Evolutionary conservation across 164 flowering plant species (phyloP), one percentile per base, ranked within the genome.

Genomic region (Piper longum): DNA sequence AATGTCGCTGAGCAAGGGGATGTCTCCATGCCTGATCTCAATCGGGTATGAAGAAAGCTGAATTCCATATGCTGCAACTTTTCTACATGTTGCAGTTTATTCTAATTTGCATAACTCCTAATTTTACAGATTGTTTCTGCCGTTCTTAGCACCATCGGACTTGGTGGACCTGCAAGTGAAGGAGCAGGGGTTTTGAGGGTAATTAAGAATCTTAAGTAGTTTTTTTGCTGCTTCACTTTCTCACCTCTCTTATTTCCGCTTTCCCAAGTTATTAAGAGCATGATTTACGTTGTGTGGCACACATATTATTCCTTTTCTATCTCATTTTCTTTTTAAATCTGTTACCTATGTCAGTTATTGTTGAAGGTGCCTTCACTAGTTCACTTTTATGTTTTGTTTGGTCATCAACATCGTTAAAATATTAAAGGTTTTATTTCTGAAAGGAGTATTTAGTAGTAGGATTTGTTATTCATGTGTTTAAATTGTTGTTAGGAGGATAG

Each of bases 1-100:
- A 86, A 81, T 66, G 43, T 89, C 59, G 81, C 91, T 76, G 88
- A 86, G 56, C 90, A 79, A 72, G 93, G 88, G 19, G 92, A 86
- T 72, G 86, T 83, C 52, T 66, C 60, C 72, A 70, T 82, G 60
- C 86, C 91, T 57, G 96, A 89, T 77, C 63, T 90, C 62, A 71
- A 76, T 71, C 83, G 81, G 78, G 98, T 93, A 66, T 77, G 82
- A 19, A 26, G 60, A 17, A 9, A 18, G 26, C 56, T 63, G 18
- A 26, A 26, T 26, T 26, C 36, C 36, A 26, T 26, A 26, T 26
- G 36, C 36, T 26, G 36, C n/a, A 11, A n/a, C 7, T 42, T 60
- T 42, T 43, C n/a, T 60, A 11, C 5, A 14, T 14, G 4, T 16
- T 60, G 17, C 16, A 41, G 48, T 60, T 41, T 13, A 4, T 42